phyloP scores from a whole-genome alignment of 768 basidiomycete species.

The Tricholoma furcatifolium region DNA sequence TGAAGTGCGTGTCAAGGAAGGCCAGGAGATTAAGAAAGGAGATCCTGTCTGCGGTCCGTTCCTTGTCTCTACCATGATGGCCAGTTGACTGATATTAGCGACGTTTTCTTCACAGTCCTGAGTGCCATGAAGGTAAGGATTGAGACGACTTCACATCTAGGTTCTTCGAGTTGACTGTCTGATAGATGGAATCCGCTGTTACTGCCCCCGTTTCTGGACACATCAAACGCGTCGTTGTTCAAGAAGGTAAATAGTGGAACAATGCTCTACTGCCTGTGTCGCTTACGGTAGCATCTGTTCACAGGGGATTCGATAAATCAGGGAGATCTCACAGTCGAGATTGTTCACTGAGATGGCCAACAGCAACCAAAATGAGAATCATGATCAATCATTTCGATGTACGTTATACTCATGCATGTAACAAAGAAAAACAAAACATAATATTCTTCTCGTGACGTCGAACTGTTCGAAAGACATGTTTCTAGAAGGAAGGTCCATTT shows the following conservation, averaged over 20 bases:
- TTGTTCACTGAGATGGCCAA: conserved; percentile 41
- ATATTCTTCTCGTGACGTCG: too few relatives aligned
- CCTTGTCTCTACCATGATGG: conserved; percentile 15
- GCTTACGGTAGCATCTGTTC: neutral
- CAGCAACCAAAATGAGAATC: neutral
- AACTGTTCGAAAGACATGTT: too few relatives aligned
- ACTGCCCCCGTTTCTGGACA: conserved; percentile 97
- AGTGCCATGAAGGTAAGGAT: conserved; percentile 91
- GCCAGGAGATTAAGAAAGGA: conserved; percentile 96
- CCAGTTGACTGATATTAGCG: conserved; percentile 19
- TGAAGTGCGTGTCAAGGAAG: conserved; percentile 97
- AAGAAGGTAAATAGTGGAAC: conserved; percentile 60
- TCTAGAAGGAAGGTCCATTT: neutral
- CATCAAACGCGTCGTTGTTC: conserved; percentile 89
- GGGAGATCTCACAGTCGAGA: conserved; percentile 89
- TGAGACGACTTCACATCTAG: conserved; percentile 9
- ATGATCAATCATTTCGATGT: too few relatives aligned
- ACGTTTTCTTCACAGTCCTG: conserved; percentile 54
- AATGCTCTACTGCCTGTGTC: neutral
- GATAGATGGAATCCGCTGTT: conserved; percentile 95
- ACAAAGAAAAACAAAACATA: too few relatives aligned
- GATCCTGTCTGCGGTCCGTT: conserved; percentile 88
- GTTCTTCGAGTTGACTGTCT: conserved; percentile 15
- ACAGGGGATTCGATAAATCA: conserved; percentile 92
- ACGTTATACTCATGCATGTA: too few relatives aligned